These are phyloP conservation scores for Colletotrichum tamarilloi DNA, from an alignment of 2,329 filamentous ascomycete genomes.

Conservation along the genomic window DNA sequence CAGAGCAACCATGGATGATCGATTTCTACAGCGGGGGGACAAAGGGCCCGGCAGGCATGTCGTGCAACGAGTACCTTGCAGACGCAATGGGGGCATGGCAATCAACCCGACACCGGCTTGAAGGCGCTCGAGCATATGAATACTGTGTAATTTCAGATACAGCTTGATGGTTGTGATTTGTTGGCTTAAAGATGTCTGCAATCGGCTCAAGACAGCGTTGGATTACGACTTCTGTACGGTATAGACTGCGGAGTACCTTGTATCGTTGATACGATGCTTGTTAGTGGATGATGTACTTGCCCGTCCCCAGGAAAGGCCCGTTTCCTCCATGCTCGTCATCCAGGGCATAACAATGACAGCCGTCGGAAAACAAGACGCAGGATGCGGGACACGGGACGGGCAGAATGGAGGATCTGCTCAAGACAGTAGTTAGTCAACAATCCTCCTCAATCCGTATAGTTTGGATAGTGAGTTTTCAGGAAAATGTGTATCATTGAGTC, in stretches of 20 bases:
- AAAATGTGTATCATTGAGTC: neutral
- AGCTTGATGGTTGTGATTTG: neutral
- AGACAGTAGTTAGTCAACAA: neutral
- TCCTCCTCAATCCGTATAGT: too few species aligned
- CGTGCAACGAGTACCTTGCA: conserved; percentile 19
- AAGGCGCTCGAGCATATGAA: neutral
- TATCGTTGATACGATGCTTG: too few species aligned
- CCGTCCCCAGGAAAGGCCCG: conserved; percentile 2
- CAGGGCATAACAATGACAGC: conserved; percentile 23
- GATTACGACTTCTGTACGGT: too few species aligned
- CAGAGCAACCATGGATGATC: conserved; percentile 2
- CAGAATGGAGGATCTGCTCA: neutral
- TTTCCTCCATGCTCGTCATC: conserved; percentile 12
- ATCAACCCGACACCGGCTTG: neutral
- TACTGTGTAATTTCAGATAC: neutral
- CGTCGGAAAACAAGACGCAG: neutral
- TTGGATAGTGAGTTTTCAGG: too few species aligned
- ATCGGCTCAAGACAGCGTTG: too few species aligned
- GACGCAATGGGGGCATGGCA: conserved; percentile 6
- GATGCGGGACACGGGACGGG: neutral
- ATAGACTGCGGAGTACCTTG: too few species aligned
- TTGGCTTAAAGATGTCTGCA: neutral
- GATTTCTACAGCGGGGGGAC: conserved; percentile 4
- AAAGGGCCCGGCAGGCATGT: conserved; percentile 2
- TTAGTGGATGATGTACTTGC: too few species aligned